Evolutionary conservation across 805 yeast genomes (phyloP).

Genomic region (Candida nemodendra): DNA sequence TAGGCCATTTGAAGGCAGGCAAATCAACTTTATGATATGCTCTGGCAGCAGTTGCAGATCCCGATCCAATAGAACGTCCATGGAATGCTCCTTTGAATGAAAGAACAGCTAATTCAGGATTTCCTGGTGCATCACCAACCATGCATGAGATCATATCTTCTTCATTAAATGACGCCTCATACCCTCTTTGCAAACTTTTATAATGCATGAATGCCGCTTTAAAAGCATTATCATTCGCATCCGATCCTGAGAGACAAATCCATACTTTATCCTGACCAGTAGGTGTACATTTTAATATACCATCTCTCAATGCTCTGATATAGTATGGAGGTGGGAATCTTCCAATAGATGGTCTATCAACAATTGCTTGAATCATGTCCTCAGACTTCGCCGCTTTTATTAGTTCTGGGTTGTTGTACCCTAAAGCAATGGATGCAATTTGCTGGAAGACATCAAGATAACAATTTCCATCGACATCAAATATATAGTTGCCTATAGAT

Average conservation of each 20-base stretch:
- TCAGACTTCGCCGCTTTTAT: constrained; percentile 64
- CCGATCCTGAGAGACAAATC: constrained; percentile 80
- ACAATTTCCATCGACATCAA: constrained; percentile 73
- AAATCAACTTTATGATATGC: constrained; percentile 89
- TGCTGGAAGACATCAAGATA: constrained; percentile 75
- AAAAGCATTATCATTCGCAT: constrained; percentile 83
- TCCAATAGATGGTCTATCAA: constrained; percentile 82
- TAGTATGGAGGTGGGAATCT: constrained; percentile 70
- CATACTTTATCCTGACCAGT: constrained; percentile 69
- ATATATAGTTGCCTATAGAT: constrained; percentile 73
- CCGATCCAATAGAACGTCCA: constrained; percentile 89
- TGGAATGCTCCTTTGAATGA: constrained; percentile 89
- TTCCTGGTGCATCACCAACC: constrained; percentile 80
- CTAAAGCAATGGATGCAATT: constrained; percentile 81
- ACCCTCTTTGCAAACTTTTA: constrained; percentile 65
- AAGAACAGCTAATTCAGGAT: constrained; percentile 79
- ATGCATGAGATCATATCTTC: constrained; percentile 72
- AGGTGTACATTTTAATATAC: constrained; percentile 70
- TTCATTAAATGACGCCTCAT: constrained; percentile 50
- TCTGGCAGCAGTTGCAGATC: constrained; percentile 86
- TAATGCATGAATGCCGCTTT: constrained; percentile 83
- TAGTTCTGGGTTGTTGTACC: constrained; percentile 79
- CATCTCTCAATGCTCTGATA: constrained; percentile 47
- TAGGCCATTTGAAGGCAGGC: constrained; percentile 95
- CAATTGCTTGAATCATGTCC: constrained; percentile 65